Percentiles rank a stretch among this genome's conserved stretches.
phyloP scores from a whole-genome alignment of 106 monocot species.

The Acanthochlamys bracteata region DNA sequence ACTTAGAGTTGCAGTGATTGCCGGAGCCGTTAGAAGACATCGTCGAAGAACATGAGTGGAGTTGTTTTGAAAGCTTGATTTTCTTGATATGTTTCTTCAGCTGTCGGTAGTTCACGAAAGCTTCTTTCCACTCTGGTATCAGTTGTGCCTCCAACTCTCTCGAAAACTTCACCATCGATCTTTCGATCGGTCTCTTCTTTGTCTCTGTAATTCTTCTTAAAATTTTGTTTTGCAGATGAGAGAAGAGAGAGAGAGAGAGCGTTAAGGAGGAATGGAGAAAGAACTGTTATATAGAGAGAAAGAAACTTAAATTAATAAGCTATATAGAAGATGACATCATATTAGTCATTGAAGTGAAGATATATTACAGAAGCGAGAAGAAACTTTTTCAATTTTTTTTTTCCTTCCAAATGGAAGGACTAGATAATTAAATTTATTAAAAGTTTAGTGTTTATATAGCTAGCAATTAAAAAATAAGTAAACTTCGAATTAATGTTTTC shows the following conservation, averaged over 20 bases:
- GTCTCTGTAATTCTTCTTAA: background rate
- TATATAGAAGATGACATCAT: too few species aligned
- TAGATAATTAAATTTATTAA: too few species aligned
- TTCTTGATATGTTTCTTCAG: slow-evolving; percentile 93
- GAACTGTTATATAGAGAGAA: background rate
- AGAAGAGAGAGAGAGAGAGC: background rate
- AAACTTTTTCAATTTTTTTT: too few species aligned
- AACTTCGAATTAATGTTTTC: too few species aligned
- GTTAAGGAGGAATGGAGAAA: background rate
- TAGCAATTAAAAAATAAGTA: too few species aligned
- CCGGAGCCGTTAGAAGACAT: background rate
- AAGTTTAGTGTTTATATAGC: too few species aligned
- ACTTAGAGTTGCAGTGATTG: background rate
- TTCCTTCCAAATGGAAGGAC: too few species aligned
- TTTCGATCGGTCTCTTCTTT: background rate
- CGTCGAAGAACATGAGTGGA: background rate
- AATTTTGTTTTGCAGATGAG: background rate
- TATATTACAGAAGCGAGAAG: too few species aligned
- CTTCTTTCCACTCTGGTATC: slow-evolving; percentile 95
- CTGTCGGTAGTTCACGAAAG: slow-evolving; percentile 85
- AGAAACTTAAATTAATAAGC: too few species aligned
- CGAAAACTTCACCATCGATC: slow-evolving; percentile 80
- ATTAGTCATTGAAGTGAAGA: too few species aligned
- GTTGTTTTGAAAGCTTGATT: slow-evolving; percentile 56
- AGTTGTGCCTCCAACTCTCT: slow-evolving; percentile 84